Percentiles rank a stretch among this genome's conserved stretches.
Conservation (phyloP, 208 protist species). For the Kentomonas sorsogonicus region DNA sequence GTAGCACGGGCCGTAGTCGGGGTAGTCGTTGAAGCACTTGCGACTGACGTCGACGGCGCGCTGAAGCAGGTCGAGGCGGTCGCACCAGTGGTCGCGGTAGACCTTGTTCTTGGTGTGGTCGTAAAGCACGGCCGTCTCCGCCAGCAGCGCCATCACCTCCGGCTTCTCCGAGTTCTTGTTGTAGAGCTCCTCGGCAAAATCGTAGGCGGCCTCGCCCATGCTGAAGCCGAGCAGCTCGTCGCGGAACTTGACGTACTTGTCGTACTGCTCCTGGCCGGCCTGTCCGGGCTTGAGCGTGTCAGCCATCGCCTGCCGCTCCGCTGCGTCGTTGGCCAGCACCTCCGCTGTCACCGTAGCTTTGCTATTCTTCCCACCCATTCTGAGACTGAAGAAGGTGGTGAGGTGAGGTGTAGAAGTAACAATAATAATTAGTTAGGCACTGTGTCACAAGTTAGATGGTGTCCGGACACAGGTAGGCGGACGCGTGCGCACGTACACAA, state of each 20-base stretch:
- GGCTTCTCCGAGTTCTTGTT: conserved; percentile 52
- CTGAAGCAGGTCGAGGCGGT: conserved; percentile 80
- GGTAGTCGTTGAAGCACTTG: conserved; percentile 85
- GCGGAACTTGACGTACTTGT: conserved; percentile 56
- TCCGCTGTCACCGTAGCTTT: background rate
- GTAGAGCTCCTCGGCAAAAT: conserved; percentile 74
- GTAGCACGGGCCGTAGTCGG: conserved; percentile 76
- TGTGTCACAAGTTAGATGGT: too few relatives aligned
- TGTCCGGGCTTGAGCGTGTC: background rate
- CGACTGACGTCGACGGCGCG: conserved; percentile 81
- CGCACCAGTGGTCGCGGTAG: conserved; percentile 72
- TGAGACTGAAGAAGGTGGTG: background rate
- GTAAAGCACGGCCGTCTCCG: conserved; percentile 71
- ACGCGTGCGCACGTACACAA: too few relatives aligned
- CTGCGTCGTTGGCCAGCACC: background rate
- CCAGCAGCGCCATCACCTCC: conserved; percentile 81
- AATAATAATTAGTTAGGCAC: background rate
- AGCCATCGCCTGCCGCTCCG: background rate
- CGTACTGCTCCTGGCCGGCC: conserved; percentile 16
- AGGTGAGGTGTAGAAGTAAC: too few relatives aligned
- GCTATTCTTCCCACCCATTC: conserved; percentile 10
- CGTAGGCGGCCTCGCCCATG: conserved; percentile 67
- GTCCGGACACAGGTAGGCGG: background rate
- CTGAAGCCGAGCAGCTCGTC: conserved; percentile 73
- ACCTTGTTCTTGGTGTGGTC: conserved; percentile 83